Evolutionary conservation across 2,329 filamentous ascomycete species (phyloP).

Genomic region (Gliomastix tumulicola): DNA sequence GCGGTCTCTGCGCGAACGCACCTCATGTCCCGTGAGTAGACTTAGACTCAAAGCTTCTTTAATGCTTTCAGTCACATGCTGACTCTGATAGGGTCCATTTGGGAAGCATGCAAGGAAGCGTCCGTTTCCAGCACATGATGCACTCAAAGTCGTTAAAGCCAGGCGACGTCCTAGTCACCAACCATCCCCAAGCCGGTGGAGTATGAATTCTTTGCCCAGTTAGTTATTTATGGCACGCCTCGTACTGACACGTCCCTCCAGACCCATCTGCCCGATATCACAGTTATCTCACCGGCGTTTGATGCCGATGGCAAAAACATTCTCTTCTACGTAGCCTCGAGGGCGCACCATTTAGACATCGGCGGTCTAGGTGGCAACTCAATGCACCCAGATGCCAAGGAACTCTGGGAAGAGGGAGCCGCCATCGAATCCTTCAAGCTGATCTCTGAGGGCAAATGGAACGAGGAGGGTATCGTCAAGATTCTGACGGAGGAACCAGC

Average conservation of each 20-base stretch:
- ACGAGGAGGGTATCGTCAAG: constrained; percentile 40
- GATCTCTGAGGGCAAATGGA: constrained; percentile 24
- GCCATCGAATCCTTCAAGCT: constrained; percentile 28
- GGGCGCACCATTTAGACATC: constrained; percentile 30
- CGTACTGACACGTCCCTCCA: too few relatives aligned
- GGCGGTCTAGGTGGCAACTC: constrained; percentile 36
- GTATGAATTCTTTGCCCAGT: too few relatives aligned
- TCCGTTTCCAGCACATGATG: constrained; percentile 59
- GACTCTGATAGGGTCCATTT: too few relatives aligned
- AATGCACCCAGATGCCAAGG: constrained; percentile 31
- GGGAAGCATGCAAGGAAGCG: constrained; percentile 72
- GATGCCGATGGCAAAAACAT: constrained; percentile 15
- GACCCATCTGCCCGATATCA: constrained; percentile 30
- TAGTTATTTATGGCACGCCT: too few relatives aligned
- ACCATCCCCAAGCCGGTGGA: not conserved
- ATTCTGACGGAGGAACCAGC: constrained; percentile 15
- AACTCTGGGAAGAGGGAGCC: constrained; percentile 35
- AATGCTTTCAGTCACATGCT: too few relatives aligned
- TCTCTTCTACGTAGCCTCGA: constrained; percentile 27
- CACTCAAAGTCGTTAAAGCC: constrained; percentile 62
- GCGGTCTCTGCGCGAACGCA: constrained; percentile 66
- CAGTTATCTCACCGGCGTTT: constrained; percentile 31
- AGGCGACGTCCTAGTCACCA: not conserved
- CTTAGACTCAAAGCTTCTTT: too few relatives aligned
- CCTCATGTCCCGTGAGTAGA: constrained; percentile 74